These are phyloP conservation scores for Pluteus cervinus DNA, from an alignment of 768 basidiomycete species.

Conservation along the genomic window DNA sequence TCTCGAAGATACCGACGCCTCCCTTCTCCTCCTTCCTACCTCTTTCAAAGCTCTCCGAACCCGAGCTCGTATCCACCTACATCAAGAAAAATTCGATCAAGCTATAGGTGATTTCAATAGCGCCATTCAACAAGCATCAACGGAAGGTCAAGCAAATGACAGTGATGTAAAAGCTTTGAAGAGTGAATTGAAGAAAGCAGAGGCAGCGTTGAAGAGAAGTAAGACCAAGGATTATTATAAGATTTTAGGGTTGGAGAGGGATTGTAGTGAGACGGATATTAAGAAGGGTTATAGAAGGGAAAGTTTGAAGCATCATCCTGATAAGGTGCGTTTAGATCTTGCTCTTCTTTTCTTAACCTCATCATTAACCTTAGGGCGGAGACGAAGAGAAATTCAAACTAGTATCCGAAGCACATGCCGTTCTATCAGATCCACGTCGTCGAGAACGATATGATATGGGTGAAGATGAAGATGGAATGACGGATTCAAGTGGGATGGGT, in stretches of 20 bases:
- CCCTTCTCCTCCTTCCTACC: slow-evolving; percentile 52
- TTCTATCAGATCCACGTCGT: slow-evolving; percentile 71
- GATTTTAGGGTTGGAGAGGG: slow-evolving; percentile 58
- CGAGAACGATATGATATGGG: slow-evolving; percentile 77
- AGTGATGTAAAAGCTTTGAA: slow-evolving; percentile 57
- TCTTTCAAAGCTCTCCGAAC: slow-evolving; percentile 87
- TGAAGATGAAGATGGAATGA: slow-evolving; percentile 72
- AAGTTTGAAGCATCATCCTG: slow-evolving; percentile 80
- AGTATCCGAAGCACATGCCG: slow-evolving; percentile 73
- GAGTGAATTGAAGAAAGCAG: slow-evolving; percentile 72
- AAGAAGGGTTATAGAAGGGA: slow-evolving; percentile 91
- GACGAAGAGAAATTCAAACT: slow-evolving; percentile 97
- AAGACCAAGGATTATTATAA: slow-evolving; percentile 91
- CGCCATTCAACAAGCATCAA: slow-evolving; percentile 68
- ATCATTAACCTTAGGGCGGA: slow-evolving; percentile 54
- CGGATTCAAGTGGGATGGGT: slow-evolving; percentile 37
- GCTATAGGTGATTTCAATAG: slow-evolving; percentile 71
- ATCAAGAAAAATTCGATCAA: slow-evolving; percentile 68
- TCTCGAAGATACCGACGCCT: slow-evolving; percentile 62
- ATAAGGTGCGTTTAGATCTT: slow-evolving; percentile 48
- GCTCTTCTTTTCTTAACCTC: slow-evolving; percentile 1
- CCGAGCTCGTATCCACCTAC: slow-evolving; percentile 71
- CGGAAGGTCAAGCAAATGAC: slow-evolving; percentile 50
- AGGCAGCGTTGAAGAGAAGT: slow-evolving; percentile 76
- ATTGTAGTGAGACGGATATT: slow-evolving; percentile 66